phyloP scores from a whole-genome alignment of 2,329 filamentous ascomycete genomes.

The Acephala macrosclerotiorum region DNA sequence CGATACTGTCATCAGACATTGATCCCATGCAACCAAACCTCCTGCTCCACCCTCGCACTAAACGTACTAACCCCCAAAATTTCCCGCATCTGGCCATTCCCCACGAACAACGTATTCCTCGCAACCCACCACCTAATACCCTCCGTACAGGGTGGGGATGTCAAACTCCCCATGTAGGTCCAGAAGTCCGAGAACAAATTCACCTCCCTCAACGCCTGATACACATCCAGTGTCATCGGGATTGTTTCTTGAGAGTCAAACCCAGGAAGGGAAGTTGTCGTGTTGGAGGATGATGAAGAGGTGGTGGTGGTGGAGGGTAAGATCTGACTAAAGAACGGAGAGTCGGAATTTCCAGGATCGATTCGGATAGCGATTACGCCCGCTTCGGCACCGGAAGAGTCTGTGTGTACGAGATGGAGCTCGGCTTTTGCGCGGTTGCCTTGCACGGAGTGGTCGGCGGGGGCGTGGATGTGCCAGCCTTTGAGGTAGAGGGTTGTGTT shows the following conservation, averaged over 20 bases:
- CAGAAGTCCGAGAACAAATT: constrained; percentile 53
- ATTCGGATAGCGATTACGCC: constrained; percentile 56
- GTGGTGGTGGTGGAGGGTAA: constrained; percentile 31
- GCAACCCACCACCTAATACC: constrained; percentile 55
- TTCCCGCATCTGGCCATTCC: constrained; percentile 55
- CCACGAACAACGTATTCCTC: constrained; percentile 50
- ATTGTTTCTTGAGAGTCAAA: constrained; percentile 46
- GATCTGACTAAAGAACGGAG: constrained; percentile 51
- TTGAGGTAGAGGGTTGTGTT: constrained; percentile 55
- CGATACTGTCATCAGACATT: no score
- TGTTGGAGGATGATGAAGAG: background rate
- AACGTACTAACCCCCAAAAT: constrained; percentile 54
- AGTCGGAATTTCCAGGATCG: constrained; percentile 50
- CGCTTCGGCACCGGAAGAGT: constrained; percentile 49
- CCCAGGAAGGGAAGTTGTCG: constrained; percentile 44
- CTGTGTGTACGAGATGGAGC: constrained; percentile 57
- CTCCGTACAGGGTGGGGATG: constrained; percentile 55
- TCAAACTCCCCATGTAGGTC: constrained; percentile 57
- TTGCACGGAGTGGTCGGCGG: constrained; percentile 56
- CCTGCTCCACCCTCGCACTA: constrained; percentile 52
- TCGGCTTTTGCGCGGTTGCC: constrained; percentile 53
- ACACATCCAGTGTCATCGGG: constrained; percentile 43
- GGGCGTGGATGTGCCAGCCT: constrained; percentile 59
- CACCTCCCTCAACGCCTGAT: constrained; percentile 47
- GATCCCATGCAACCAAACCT: constrained; percentile 53